Conservation (phyloP, 208 protist genomes). For the Trypanosoma scelopori region DNA sequence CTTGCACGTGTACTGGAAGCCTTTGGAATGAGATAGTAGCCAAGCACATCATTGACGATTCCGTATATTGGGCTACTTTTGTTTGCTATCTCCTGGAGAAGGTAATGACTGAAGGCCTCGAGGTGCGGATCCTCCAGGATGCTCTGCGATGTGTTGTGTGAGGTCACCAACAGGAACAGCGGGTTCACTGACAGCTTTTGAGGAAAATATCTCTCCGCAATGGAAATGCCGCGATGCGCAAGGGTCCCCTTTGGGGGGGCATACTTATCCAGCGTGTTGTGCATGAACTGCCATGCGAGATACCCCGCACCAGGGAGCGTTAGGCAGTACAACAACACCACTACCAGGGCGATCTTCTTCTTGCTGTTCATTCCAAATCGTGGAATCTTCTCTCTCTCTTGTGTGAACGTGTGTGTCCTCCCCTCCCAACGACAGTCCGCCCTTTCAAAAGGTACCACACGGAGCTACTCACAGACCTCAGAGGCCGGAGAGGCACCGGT, state of each 20-base stretch:
- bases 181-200: conserved; percentile 10
- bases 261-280: conserved; percentile 15
- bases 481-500: too few relatives aligned
- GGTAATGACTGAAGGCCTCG: conserved; percentile 16
- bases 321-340: conserved; percentile 21
- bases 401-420: background rate
- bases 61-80: conserved; percentile 13
- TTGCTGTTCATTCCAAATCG: background rate
- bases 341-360: conserved; percentile 25
- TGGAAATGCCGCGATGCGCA: conserved; percentile 2
- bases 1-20: background rate
- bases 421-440: too few relatives aligned
- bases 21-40: conserved; percentile 11
- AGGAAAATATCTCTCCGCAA: conserved; percentile 14
- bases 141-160: conserved; percentile 5
- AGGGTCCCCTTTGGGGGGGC: conserved; percentile 14
- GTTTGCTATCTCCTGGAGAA: conserved; percentile 4
- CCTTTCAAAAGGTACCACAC: too few relatives aligned
- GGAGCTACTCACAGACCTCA: too few relatives aligned
- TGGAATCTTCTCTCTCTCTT: background rate
- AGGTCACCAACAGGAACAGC: conserved; percentile 16
- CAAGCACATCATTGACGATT: conserved; percentile 11
- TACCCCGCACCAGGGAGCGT: conserved; percentile 5
- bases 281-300: conserved; percentile 17
- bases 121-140: conserved; percentile 13